These are phyloP conservation scores for Gossypium arboreum DNA, from an alignment of 345 rosid species.

Conservation along the genomic window DNA sequence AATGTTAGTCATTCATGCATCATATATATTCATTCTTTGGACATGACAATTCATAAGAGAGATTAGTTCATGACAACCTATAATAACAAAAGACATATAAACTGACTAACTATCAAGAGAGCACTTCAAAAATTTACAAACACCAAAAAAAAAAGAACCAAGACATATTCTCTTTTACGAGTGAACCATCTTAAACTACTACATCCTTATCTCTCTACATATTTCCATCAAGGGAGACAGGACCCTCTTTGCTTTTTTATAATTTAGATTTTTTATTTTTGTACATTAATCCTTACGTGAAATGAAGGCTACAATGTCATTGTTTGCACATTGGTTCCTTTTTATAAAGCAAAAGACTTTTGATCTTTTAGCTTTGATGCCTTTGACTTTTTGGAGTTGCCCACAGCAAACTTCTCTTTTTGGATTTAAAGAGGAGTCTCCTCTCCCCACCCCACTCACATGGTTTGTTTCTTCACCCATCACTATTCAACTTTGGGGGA, in stretches of 20 bases:
- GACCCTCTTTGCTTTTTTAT: not conserved
- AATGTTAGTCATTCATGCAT: too few relatives aligned
- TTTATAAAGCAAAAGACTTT: conserved; percentile 23
- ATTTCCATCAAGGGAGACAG: not conserved
- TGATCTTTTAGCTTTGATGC: conserved; percentile 37
- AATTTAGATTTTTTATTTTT: not conserved
- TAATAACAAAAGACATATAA: too few relatives aligned
- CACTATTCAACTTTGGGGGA: conserved; percentile 32
- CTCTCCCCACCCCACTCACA: conserved; percentile 38
- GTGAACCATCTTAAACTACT: too few relatives aligned
- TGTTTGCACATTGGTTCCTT: conserved; percentile 20
- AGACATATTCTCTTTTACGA: too few relatives aligned
- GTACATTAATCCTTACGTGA: conserved; percentile 17
- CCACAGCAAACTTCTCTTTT: conserved; percentile 42
- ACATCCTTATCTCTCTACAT: not conserved
- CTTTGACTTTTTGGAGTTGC: conserved; percentile 49
- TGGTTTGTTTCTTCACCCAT: conserved; percentile 46
- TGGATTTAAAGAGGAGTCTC: conserved; percentile 47
- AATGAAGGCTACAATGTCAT: conserved; percentile 19
- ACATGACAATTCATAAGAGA: too few relatives aligned
- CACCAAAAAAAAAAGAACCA: too few relatives aligned
- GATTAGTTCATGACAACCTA: too few relatives aligned
- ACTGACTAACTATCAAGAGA: too few relatives aligned
- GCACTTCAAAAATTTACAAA: too few relatives aligned
- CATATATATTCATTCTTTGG: too few relatives aligned